These are phyloP conservation scores for Scheffersomyces ergatensis DNA, from an alignment of 805 yeast genomes.

Conservation along the genomic window DNA sequence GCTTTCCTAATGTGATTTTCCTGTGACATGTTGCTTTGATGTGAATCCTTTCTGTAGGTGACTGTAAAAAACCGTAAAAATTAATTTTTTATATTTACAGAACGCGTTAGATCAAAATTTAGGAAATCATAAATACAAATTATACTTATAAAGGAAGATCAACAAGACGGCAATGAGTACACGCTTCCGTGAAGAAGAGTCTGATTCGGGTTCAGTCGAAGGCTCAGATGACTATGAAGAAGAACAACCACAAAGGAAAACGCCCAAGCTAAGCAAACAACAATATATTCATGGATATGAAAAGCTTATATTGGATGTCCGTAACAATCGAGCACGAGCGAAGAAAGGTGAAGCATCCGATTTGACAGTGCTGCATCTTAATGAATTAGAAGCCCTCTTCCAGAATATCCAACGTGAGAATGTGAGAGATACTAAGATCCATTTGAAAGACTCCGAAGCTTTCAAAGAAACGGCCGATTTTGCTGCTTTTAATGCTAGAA, in stretches of 20 bases:
- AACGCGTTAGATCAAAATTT: no score
- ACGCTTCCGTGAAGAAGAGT: not conserved
- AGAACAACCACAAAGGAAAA: slow-evolving; percentile 20
- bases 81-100: no score
- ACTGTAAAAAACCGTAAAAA: no score
- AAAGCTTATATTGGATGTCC: not conserved
- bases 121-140: no score
- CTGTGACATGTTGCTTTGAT: no score
- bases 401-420: slow-evolving; percentile 21
- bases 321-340: slow-evolving; percentile 30
- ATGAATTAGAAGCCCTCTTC: slow-evolving; percentile 10
- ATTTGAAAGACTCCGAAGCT: slow-evolving; percentile 58
- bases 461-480: slow-evolving; percentile 58
- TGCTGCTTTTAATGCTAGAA: slow-evolving; percentile 63
- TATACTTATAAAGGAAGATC: no score
- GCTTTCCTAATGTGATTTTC: no score
- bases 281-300: not conserved
- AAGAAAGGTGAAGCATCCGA: slow-evolving; percentile 58
- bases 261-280: slow-evolving; percentile 31
- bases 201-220: not conserved
- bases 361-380: slow-evolving; percentile 29
- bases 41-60: no score
- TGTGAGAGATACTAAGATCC: slow-evolving; percentile 33
- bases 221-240: slow-evolving; percentile 1
- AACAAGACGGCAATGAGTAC: not conserved